phyloP scores from a whole-genome alignment of 768 basidiomycete genomes.

The Mycena galericulata region DNA sequence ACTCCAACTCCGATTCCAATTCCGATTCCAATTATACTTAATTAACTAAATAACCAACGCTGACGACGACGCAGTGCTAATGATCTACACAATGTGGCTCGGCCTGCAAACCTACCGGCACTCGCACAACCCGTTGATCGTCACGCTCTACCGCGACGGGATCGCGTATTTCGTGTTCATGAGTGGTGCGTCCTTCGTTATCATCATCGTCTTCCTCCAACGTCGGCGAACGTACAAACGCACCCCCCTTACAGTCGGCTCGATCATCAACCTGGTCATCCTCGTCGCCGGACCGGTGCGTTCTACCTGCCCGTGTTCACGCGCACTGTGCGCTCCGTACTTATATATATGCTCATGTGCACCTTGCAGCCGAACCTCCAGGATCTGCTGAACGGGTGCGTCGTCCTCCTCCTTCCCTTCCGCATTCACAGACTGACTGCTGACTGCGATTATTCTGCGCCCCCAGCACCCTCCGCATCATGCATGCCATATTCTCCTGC shows the following conservation, averaged over 20 bases:
- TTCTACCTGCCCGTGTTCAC: not conserved
- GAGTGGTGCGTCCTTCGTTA: slow-evolving; percentile 2
- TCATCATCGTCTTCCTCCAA: not conserved
- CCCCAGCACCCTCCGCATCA: slow-evolving; percentile 39
- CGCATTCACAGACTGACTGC: not conserved
- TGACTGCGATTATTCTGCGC: no score
- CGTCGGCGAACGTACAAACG: no score
- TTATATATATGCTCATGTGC: not conserved
- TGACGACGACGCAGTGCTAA: not conserved
- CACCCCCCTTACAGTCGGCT: slow-evolving; percentile 25
- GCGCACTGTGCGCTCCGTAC: not conserved
- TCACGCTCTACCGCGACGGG: slow-evolving; percentile 24
- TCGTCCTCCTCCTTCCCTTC: not conserved
- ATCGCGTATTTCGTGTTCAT: slow-evolving; percentile 24
- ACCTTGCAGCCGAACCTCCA: slow-evolving; percentile 30
- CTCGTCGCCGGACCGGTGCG: slow-evolving; percentile 33
- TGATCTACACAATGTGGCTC: slow-evolving; percentile 23
- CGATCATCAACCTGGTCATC: slow-evolving; percentile 32
- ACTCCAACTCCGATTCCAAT: not conserved
- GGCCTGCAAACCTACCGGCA: slow-evolving; percentile 26
- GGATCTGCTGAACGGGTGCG: slow-evolving; percentile 37
- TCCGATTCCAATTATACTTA: no score
- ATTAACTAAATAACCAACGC: no score
- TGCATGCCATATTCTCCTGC: slow-evolving; percentile 39
- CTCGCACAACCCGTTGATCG: slow-evolving; percentile 10